Evolutionary conservation across 345 rosid genomes (phyloP).

Genomic region (Triadica sebifera): DNA sequence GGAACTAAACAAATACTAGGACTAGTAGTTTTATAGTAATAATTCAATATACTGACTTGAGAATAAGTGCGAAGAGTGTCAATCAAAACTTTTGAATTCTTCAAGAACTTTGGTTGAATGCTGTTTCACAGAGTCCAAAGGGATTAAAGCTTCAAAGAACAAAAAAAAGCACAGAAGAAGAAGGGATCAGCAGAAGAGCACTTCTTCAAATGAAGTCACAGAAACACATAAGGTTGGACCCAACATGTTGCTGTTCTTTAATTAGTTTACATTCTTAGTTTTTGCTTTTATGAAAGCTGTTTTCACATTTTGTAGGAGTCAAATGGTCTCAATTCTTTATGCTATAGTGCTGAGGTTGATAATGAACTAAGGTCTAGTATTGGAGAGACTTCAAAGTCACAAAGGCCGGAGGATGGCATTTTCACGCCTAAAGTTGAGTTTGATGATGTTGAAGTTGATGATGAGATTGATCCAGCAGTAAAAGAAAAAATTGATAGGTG

Average conservation of each 20-base stretch:
- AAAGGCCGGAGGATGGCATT: constrained; percentile 15
- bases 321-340: constrained; percentile 1
- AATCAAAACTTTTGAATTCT: not conserved
- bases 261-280: not conserved
- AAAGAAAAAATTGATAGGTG: constrained; percentile 33
- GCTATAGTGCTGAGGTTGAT: constrained; percentile 8
- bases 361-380: constrained; percentile 8
- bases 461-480: constrained; percentile 31
- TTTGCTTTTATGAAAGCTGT: not conserved
- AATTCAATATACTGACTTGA: not conserved
- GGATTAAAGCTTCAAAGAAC: constrained; percentile 24
- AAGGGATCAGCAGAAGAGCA: constrained; percentile 25
- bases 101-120: not conserved
- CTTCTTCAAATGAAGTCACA: constrained; percentile 9
- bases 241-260: not conserved
- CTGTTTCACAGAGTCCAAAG: constrained; percentile 22
- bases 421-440: constrained; percentile 14
- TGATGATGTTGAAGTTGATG: constrained; percentile 32
- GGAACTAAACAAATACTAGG: not conserved
- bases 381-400: constrained; percentile 11
- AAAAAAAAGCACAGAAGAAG: constrained; percentile 27
- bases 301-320: constrained; percentile 15
- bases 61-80: not conserved
- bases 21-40: not conserved
- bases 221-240: constrained; percentile 16